Percentiles rank a stretch among this genome's conserved stretches.
These are phyloP conservation scores for Penicillium sp. DNA, from an alignment of 2,329 filamentous ascomycete genomes.

Conservation along the genomic window DNA sequence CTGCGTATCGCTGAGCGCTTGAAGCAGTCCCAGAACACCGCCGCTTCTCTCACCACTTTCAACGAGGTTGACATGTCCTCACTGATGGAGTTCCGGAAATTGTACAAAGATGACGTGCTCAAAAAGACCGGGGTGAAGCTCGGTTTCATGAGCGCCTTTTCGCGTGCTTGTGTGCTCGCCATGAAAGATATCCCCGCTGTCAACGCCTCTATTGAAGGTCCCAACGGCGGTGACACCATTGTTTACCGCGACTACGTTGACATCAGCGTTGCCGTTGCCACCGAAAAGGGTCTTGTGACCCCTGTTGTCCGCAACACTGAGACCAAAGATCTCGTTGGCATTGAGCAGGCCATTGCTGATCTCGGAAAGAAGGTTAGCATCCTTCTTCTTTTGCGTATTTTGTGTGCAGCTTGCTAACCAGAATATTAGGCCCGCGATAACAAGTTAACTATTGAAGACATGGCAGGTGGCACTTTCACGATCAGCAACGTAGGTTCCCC, in stretches of 20 bases:
- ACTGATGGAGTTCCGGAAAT: conserved; percentile 92
- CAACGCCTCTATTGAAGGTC: conserved; percentile 95
- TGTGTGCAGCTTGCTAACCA: conserved; percentile 11
- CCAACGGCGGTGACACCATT: conserved; percentile 91
- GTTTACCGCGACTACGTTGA: conserved; percentile 98
- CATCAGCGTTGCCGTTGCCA: conserved; percentile 93
- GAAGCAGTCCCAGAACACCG: conserved; percentile 98
- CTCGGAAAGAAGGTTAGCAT: conserved; percentile 81
- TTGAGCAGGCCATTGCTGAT: conserved; percentile 87
- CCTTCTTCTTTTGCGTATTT: not conserved
- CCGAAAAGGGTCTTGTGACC: conserved; percentile 94
- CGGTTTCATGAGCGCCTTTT: conserved; percentile 99
- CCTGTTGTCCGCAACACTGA: conserved; percentile 94
- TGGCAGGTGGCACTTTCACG: conserved; percentile 97
- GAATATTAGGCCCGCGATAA: conserved; percentile 74
- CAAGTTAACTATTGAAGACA: conserved; percentile 97
- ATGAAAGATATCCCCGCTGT: conserved; percentile 94
- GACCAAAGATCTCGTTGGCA: conserved; percentile 77
- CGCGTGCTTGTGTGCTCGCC: conserved; percentile 80
- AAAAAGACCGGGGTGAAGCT: conserved; percentile 97
- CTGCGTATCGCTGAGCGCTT: conserved; percentile 94
- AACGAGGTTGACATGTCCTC: conserved; percentile 99
- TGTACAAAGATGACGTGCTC: conserved; percentile 93
- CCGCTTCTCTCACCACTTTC: conserved; percentile 94
- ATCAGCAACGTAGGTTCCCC: conserved; percentile 70